Base-by-base conservation (phyloP, 257 asterid species). In the Rubia yunnanensis region DNA sequence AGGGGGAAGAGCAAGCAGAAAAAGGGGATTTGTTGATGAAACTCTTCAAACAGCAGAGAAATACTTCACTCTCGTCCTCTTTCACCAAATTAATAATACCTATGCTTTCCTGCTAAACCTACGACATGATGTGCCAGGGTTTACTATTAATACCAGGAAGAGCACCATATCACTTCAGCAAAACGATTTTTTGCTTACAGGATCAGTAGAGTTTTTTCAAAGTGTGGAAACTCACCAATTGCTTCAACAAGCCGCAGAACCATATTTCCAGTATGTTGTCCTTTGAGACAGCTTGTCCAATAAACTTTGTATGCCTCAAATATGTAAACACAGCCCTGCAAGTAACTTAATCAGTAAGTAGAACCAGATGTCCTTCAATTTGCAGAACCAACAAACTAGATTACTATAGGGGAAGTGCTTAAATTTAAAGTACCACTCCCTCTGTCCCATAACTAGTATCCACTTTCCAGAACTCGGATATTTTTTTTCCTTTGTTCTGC, bases 191-290 rank as follows among this genome's bases (percentile, higher is more conserved):
- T 1, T 20, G n/a, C 27, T 32, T 34, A 6, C 65, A 15, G 41
- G 41, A 30, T 8, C 53, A 22, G 30, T n/a, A 64, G 55, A 54
- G 10, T 48, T 69, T 14, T 18, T 5, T 7, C 41, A 39, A 67
- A 20, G 54, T 38, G 20, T 31, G 36, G 63, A 30, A 75, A 72
- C 95, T 77, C 79, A 92, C 98, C 98, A 67, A 92, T 92, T 46
- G 98, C 98, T 84, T 92, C 96, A 52, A 92, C 96, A 64, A 92
- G 70, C 67, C 83, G 79, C 50, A 92, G 83, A 78, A 92, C 96
- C 96, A 92, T 92, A 70, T 92, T 71, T 24, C 98, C 96, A 14
- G 95, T 77, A 72, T 92, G 96, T 72, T 85, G 36, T 61, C 98
- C 98, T 68, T 89, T 89, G 62, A 89, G 79, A 20, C 96, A 85